Base-by-base conservation (phyloP, 345 rosid genomes). In the Gynandropsis gynandra region DNA sequence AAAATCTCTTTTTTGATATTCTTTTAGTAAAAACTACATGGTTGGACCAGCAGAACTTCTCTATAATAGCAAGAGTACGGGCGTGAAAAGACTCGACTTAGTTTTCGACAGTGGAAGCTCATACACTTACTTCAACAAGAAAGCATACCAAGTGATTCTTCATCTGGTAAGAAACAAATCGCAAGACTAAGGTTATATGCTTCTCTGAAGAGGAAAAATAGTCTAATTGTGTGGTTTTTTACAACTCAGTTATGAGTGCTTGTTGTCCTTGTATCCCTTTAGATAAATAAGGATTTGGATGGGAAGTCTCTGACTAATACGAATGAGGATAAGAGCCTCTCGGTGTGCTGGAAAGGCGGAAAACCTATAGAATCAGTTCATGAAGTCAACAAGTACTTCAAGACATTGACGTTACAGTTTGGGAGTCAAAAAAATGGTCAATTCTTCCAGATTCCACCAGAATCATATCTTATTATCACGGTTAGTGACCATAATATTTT, bases 31-130 rank as follows among this genome's bases (percentile, higher is more conserved):
- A 65, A 62, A 70, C 68, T 90, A 84, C 52, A 18, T 67, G 12
- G 41, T 82, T 1, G 93, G 87, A 39, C 82, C 92, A 13, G 89
- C 92, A 1, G 92, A 84, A 54, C 74, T 90, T 65, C 52, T 79
- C 7, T 70, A 67, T 36, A 66, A 71, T 7, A 75, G 77, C 21
- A 84, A 76, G 77, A 44, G 75, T 42, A 73, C 80, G 1, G 89
- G 86, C 54, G 49, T 76, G 2, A 79, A 68, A 58, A 82, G 68
- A 48, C 82, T 77, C 14, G 35, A 71, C 49, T 35, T 82, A 18
- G 42, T 82, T 43, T 84, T 87, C 52, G 98, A 90, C 68, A 92
- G 96, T 34, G 98, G 98, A 44, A 82, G 93, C 77, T 84, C 98
- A 2, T 92, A 87, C 70, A 72, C 87, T 39, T 92, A 92, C 77